phyloP scores from a whole-genome alignment of 768 basidiomycete genomes.

The Tricholoma sp. region DNA sequence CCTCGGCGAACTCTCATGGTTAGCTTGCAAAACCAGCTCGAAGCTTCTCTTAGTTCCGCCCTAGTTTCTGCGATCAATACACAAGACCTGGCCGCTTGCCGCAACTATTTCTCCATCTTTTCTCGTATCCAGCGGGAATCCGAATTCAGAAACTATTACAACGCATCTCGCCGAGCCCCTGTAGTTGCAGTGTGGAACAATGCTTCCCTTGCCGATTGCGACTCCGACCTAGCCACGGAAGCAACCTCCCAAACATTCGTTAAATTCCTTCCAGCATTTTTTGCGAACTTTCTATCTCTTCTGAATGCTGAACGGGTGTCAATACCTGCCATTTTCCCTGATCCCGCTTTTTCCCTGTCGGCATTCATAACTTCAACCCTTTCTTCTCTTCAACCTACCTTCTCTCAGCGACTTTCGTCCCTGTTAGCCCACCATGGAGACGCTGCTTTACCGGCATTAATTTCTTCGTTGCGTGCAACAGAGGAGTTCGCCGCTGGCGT shows the following conservation, averaged over 20 bases:
- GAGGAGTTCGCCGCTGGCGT: constrained; percentile 77
- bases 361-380: constrained; percentile 80
- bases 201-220: constrained; percentile 48
- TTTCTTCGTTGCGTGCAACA: constrained; percentile 64
- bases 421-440: constrained; percentile 64
- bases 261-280: constrained; percentile 73
- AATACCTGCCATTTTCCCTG: constrained; percentile 84
- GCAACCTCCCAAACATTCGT: constrained; percentile 39
- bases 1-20: constrained; percentile 80
- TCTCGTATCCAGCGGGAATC: constrained; percentile 85
- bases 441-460: constrained; percentile 61
- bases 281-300: constrained; percentile 56
- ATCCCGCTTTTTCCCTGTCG: constrained; percentile 72
- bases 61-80: constrained; percentile 82
- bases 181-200: constrained; percentile 70
- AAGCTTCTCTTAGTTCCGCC: constrained; percentile 87
- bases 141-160: constrained; percentile 94
- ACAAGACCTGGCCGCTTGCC: constrained; percentile 70
- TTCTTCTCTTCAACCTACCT: constrained; percentile 74
- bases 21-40: constrained; percentile 92
- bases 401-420: constrained; percentile 71
- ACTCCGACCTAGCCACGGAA: constrained; percentile 21
- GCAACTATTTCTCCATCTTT: constrained; percentile 82
- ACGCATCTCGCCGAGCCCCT: constrained; percentile 67
- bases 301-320: constrained; percentile 68